Evolutionary conservation across 176 grass and related monocot genomes (phyloP), one percentile per base, ranked within the genome.

Genomic region (Triticum timopheevii): DNA sequence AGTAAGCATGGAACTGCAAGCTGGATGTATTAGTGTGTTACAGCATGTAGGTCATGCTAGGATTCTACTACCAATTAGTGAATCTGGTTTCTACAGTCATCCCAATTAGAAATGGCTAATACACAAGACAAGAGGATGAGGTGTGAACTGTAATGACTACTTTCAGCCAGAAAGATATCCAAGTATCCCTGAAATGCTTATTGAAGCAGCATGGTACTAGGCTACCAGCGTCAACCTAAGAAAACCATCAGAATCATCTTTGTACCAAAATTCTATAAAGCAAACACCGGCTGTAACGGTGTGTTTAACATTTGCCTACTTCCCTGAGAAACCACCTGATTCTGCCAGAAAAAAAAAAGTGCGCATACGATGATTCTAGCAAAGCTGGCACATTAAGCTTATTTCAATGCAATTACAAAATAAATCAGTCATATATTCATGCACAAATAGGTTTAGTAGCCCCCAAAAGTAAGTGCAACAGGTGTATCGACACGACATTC

Each of bases 11-110:
- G 54, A 70, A 73, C 52, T 20, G 56, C 40, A 80, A 74, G 22
- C 22, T 72, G 58, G 28, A 49, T 87, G 68, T 49, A 80, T 80
- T 33, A 71, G 31, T 81, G 85, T 50, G 61, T 71, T 61, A 45
- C 65, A 44, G 20, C 35, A 73, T 12, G 25, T 63, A 35, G 54
- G 1, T 27, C 77, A 73, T 73, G 52, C 58, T 75, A 74, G 38
- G 54, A 72, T 44, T 49, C 38, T 24, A 87, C 38, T 24, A 87
- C 23, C 15, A 30, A 80, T 80, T 19, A 47, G 69, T 65, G 23
- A 49, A 61, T 47, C 49, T 35, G 77, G 35, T 59, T 68, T 77
- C 11, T 12, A 42, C 56, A 30, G 31, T 65, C 47, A 36, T 69
- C 82, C 35, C 27, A 80, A 80, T 74, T 15, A 59, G 5, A 23